Conservation (phyloP, 371 early-diverging fungal species). For the Syncephalastrum sp. region DNA sequence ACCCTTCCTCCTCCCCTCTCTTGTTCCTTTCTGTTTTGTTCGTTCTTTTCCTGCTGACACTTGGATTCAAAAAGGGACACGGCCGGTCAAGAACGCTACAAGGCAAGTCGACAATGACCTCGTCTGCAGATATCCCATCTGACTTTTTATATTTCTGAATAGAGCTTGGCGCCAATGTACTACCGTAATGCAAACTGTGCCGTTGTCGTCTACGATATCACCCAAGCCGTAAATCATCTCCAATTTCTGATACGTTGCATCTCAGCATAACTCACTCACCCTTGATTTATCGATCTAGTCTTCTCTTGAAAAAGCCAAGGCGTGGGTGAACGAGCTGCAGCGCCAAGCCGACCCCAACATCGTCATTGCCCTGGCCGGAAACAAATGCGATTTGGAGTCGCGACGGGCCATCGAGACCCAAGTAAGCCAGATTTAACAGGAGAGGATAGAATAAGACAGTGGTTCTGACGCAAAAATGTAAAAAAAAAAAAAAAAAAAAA, state of each 20-base stretch:
- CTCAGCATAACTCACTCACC: neutral
- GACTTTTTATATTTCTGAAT: constrained; percentile 8
- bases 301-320: constrained; percentile 95
- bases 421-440: constrained; percentile 23
- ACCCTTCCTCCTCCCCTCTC: neutral
- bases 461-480: neutral
- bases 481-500: neutral
- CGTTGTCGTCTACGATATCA: constrained; percentile 97
- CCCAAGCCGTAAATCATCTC: constrained; percentile 68
- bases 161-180: constrained; percentile 98
- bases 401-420: constrained; percentile 73
- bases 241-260: neutral
- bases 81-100: constrained; percentile 94
- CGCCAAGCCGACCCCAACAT: constrained; percentile 95
- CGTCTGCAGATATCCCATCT: neutral
- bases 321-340: constrained; percentile 98
- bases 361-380: constrained; percentile 96
- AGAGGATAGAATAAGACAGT: neutral
- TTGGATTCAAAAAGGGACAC: constrained; percentile 72
- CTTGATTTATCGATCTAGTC: constrained; percentile 44
- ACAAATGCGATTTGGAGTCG: constrained; percentile 87
- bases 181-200: constrained; percentile 97
- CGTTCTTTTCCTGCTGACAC: neutral
- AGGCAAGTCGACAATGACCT: constrained; percentile 41
- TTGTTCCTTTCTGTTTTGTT: constrained; percentile 8